Percentiles rank a stretch among this genome's conserved stretches.
Evolutionary conservation across 805 yeast genomes (phyloP).

Genomic region (Ogataea ramenticola): DNA sequence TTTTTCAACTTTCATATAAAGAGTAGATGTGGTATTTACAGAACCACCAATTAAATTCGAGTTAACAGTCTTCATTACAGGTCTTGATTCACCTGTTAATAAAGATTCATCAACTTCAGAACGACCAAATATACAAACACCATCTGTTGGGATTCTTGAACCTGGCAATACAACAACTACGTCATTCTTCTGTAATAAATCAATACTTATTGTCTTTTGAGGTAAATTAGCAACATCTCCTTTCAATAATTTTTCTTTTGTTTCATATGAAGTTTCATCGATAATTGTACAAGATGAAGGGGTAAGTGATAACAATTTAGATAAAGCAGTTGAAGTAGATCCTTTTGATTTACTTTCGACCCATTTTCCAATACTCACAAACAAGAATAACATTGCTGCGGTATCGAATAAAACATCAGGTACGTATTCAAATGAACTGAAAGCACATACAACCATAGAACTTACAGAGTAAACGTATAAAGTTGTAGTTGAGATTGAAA

Average conservation of each 20-base stretch:
- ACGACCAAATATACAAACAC: slow-evolving; percentile 65
- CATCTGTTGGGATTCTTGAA: slow-evolving; percentile 87
- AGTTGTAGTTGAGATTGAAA: slow-evolving; percentile 72
- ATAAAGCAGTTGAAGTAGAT: slow-evolving; percentile 82
- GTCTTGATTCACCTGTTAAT: slow-evolving; percentile 85
- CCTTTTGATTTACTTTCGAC: slow-evolving; percentile 91
- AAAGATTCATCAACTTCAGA: slow-evolving; percentile 86
- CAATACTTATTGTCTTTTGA: slow-evolving; percentile 55
- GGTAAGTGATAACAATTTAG: slow-evolving; percentile 70
- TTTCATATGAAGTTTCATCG: slow-evolving; percentile 26
- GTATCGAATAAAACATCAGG: slow-evolving; percentile 84
- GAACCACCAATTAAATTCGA: slow-evolving; percentile 83
- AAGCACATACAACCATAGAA: slow-evolving; percentile 45
- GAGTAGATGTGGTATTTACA: slow-evolving; percentile 68
- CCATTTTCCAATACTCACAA: slow-evolving; percentile 86
- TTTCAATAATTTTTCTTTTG: background rate
- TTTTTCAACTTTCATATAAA: slow-evolving; percentile 59
- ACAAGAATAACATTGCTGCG: slow-evolving; percentile 72
- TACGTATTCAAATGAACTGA: slow-evolving; percentile 34
- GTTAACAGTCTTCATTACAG: slow-evolving; percentile 57
- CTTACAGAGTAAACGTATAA: slow-evolving; percentile 70
- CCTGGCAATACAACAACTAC: slow-evolving; percentile 79
- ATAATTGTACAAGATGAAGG: slow-evolving; percentile 71
- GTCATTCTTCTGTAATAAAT: slow-evolving; percentile 71
- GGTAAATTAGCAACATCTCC: slow-evolving; percentile 18